Base-by-base conservation (phyloP, 768 basidiomycete genomes). In the Lanmaoa rubissima region DNA sequence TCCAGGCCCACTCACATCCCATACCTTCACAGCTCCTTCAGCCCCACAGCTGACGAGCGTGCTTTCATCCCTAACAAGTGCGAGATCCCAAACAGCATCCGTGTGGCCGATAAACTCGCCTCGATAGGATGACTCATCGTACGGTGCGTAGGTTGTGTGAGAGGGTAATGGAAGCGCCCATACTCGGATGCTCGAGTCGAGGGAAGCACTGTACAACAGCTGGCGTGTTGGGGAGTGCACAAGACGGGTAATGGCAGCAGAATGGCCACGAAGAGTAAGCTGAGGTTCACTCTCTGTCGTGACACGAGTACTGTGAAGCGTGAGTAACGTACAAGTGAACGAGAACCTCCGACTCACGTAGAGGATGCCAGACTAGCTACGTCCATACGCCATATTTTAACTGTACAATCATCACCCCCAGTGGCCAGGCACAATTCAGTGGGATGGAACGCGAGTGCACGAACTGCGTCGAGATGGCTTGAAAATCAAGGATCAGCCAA, bases 1-100 rank as follows among this genome's bases (percentile, higher is more conserved):
- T 14, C 83, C 82, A 26, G 84, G 79, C 17, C 82, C 84, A 63
- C 84, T 83, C 48, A 92, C 87, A 63, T 94, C 92, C 95, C 96
- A 98, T 14, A 96, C 84, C 73, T 97, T 97, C 63, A 98, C 88
- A 0, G 83, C 75, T 19, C 95, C 95, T 69, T 98, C 96, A 5
- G 94, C 90, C 45, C 91, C 88, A 69, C 91, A 93, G 61, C 90
- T 92, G 54, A 96, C 90, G 41, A 98, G 79, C 9, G 88, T 86
- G 55, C 83, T 84, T 69, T 92, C 90, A 59, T 91, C 88, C 53
- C 90, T 81, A 28, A 93, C 83, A 21, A 96, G 82, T 11, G 90
- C 88, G 49, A 98, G 76, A 68, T 94, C 97, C 97, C 97, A 99
- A 26, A 98, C 90, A 6, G 93, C 93, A 69, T 99, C 95, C 5